phyloP scores from a whole-genome alignment of 192 early-diverging fungal species.

The Rhizophagus clarus region DNA sequence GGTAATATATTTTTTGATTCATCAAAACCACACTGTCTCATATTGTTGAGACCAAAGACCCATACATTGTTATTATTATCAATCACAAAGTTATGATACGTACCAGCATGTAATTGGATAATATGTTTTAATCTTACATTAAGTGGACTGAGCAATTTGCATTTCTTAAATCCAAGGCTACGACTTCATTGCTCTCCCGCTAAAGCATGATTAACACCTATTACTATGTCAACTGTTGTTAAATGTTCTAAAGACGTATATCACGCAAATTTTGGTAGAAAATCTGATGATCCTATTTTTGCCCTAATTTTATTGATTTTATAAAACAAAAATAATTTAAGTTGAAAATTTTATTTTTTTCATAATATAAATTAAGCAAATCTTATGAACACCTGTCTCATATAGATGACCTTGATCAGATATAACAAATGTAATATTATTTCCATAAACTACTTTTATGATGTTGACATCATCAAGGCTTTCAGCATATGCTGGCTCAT shows the following conservation, averaged over 20 bases:
- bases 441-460: conserved; percentile 79
- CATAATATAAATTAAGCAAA: conserved; percentile 18
- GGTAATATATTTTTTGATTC: conserved; percentile 41
- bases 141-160: conserved; percentile 65
- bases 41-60: conserved; percentile 91
- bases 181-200: conserved; percentile 90
- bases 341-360: too few species aligned
- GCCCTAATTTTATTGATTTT: not conserved
- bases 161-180: conserved; percentile 82
- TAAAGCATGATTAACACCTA: conserved; percentile 85
- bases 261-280: conserved; percentile 58
- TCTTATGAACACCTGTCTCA: conserved; percentile 82
- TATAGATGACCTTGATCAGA: conserved; percentile 79
- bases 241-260: conserved; percentile 55
- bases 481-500: conserved; percentile 62
- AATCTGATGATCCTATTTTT: not conserved
- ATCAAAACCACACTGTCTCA: conserved; percentile 75
- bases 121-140: conserved; percentile 58
- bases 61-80: conserved; percentile 66
- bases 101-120: conserved; percentile 72
- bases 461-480: conserved; percentile 76
- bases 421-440: conserved; percentile 78
- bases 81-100: conserved; percentile 84
- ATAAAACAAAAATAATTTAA: not conserved
- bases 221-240: conserved; percentile 72